Evolutionary conservation across 768 basidiomycete genomes (phyloP), one percentile per base, ranked within the genome.

Genomic region (Tulasnella sp.): DNA sequence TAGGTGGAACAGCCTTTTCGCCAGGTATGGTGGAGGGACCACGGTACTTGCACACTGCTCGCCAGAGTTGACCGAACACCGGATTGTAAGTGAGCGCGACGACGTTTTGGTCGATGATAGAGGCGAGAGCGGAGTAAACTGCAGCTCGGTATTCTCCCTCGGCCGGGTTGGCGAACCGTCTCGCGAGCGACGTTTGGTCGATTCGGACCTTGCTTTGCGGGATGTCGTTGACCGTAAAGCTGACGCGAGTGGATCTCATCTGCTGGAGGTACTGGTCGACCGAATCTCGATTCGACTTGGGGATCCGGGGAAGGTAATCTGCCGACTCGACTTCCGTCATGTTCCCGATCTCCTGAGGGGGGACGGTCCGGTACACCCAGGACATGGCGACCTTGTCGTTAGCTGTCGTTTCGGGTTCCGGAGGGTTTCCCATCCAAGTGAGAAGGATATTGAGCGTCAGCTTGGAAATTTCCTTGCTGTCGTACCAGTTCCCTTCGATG

Each of bases 1-100:
- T 71, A 47, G 63, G 65, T 47, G 34, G 75, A 14, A 14, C 52
- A 2, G 52, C 22, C 32, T 59, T 59, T 14, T 59, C 52, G 3
- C 52, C 52, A 3, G 52, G 52, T 8, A 66, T 34, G 9, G 19
- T 34, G 14, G 64, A 66, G 14, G 52, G 52, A 59, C 26, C 52
- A 0, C 40, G 71, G 37, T 76, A 75, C 65, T 74, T 76, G 75
- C 78, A 79, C 17, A 79, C 78, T 11, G 78, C 78, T 36, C 78
- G 77, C 78, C 78, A 79, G 19, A 79, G 78, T 69, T 77, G 77
- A 26, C 78, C 78, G 73, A 79, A 79, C 32, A 79, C 70, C 12
- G 78, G 74, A 67, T 79, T 79, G 39, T 78, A 79, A 12, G 77
- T 78, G 69, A 79, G 76, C 16, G 75, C 73, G 40, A 74, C 74